Percentiles rank a stretch among this genome's conserved stretches.
These are phyloP conservation scores for Wickerhamomyces bovis DNA, from an alignment of 805 yeast genomes.

Conservation along the genomic window DNA sequence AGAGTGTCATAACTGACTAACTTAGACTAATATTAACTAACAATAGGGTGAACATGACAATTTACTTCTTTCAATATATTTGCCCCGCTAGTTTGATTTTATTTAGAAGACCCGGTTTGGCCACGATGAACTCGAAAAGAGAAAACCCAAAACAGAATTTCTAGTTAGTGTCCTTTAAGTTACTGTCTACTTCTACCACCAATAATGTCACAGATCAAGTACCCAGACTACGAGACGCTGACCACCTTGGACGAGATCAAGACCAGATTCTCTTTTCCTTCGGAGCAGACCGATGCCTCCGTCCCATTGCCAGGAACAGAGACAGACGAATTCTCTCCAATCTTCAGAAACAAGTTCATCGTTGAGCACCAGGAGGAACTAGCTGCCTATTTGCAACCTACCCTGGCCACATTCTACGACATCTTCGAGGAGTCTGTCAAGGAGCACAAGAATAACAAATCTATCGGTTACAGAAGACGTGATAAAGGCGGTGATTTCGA, in stretches of 20 bases:
- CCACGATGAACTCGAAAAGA: too few species aligned
- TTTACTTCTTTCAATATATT: too few species aligned
- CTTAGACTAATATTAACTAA: too few species aligned
- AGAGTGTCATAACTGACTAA: too few species aligned
- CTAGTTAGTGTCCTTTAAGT: too few species aligned
- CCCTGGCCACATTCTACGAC: constrained; percentile 38
- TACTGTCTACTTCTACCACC: too few species aligned
- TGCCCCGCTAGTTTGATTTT: too few species aligned
- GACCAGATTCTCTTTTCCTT: constrained; percentile 13
- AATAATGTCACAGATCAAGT: constrained; percentile 8
- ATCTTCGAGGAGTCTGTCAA: constrained; percentile 37
- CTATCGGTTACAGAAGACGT: constrained; percentile 41
- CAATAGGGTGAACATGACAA: too few species aligned
- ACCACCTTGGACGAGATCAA: constrained; percentile 11
- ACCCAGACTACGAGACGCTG: constrained; percentile 1
- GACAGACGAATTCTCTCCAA: constrained; percentile 41
- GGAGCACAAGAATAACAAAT: constrained; percentile 31
- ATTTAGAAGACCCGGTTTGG: too few species aligned
- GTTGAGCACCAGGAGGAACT: constrained; percentile 19
- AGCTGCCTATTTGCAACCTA: constrained; percentile 36
- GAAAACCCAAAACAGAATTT: too few species aligned
- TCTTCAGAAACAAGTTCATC: constrained; percentile 40
- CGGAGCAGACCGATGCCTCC: constrained; percentile 16
- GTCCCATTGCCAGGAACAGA: constrained; percentile 19
- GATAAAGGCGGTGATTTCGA: constrained; percentile 32